A percentile compares a stretch with the other conserved stretches of the same genome.
These are phyloP conservation scores for Penicillium nucicola DNA, from an alignment of 495 filamentous ascomycete genomes.

Conservation along the genomic window DNA sequence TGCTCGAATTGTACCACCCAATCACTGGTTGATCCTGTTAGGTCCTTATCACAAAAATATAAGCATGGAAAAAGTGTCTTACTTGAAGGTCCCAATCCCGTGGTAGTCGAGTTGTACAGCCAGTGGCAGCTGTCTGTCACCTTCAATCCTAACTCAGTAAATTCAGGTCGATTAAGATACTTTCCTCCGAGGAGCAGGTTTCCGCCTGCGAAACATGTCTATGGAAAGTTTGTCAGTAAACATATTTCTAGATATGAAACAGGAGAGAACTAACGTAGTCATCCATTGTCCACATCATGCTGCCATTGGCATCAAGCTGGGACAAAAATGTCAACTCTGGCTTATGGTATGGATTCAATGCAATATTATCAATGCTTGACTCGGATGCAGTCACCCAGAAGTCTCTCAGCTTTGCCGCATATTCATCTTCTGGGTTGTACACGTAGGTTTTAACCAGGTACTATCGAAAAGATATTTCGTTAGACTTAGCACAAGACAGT, in stretches of 20 bases:
- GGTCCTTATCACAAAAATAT: too few relatives aligned
- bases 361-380: conserved; percentile 61
- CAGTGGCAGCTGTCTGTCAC: conserved; percentile 68
- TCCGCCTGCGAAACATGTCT: conserved; percentile 70
- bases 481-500: not conserved
- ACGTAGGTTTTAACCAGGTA: conserved; percentile 82
- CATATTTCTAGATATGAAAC: conserved; percentile 31
- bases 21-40: too few relatives aligned
- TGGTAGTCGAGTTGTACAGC: conserved; percentile 58
- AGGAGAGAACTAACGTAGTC: conserved; percentile 14
- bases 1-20: conserved; percentile 51
- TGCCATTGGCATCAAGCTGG: conserved; percentile 42
- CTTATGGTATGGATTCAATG: conserved; percentile 56
- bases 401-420: conserved; percentile 53
- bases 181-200: conserved; percentile 77
- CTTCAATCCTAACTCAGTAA: conserved; percentile 62
- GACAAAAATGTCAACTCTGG: conserved; percentile 69
- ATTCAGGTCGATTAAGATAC: conserved; percentile 53
- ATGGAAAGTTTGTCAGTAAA: conserved; percentile 48
- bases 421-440: conserved; percentile 53
- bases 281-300: conserved; percentile 23
- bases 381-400: conserved; percentile 69
- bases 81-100: conserved; percentile 65
- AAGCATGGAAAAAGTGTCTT: too few relatives aligned
- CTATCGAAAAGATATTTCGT: conserved; percentile 25